Evolutionary conservation across 163 green algal species (phyloP).

Genomic region (Scenedesmus sp.): DNA sequence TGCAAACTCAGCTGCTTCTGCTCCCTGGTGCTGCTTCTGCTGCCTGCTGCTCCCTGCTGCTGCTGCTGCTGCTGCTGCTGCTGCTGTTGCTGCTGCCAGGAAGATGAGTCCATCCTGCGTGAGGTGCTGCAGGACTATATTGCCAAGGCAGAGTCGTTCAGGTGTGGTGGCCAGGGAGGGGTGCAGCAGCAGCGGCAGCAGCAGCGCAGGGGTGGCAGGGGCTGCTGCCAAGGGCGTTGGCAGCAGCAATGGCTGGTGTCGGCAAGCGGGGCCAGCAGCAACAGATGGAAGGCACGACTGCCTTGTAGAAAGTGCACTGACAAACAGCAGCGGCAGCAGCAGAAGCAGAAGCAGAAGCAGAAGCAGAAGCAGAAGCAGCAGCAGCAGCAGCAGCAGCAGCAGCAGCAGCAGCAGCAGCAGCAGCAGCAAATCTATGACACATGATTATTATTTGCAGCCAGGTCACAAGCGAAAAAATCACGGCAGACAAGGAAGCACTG

Average conservation of each 20-base stretch:
- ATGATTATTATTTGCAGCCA: not conserved
- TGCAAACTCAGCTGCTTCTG: not conserved
- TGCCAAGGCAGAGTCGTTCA: slow-evolving; percentile 38
- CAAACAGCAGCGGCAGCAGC: not conserved
- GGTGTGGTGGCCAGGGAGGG: not conserved
- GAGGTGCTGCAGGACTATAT: slow-evolving; percentile 53
- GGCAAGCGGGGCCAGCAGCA: not conserved
- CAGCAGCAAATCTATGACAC: not conserved
- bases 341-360: not conserved
- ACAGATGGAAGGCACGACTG: too few species aligned
- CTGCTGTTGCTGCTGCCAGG: not conserved
- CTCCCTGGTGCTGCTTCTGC: too few species aligned
- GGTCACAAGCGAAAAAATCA: not conserved
- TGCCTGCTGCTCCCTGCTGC: slow-evolving; percentile 5
- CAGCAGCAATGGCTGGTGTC: not conserved
- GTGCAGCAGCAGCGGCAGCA: not conserved
- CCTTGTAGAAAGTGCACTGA: too few species aligned
- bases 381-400: not conserved
- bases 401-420: not conserved
- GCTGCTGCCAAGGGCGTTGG: too few species aligned
- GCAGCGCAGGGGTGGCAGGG: not conserved
- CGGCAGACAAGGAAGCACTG: too few species aligned
- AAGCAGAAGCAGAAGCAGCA: not conserved
- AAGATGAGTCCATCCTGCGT: slow-evolving; percentile 41
- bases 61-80: not conserved